These are phyloP conservation scores for Paramecium caudatum DNA, from an alignment of 73 alveolate species.

Conservation along the genomic window DNA sequence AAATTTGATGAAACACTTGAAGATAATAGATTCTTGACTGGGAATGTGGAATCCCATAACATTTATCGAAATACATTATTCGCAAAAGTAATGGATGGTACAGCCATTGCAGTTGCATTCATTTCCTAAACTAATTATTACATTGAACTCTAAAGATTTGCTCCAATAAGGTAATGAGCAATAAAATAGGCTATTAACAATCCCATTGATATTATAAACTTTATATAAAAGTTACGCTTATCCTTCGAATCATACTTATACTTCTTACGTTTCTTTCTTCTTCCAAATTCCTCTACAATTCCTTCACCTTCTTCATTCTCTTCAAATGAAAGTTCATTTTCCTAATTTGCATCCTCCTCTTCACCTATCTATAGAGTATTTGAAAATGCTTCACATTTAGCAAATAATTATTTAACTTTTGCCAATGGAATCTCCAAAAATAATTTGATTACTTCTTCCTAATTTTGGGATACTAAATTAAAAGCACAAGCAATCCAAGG, in stretches of 20 bases:
- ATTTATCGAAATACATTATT: conserved; percentile 73
- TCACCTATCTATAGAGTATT: conserved; percentile 73
- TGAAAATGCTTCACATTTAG: conserved; percentile 73
- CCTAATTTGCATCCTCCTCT: conserved; percentile 71
- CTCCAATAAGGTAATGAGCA: conserved; percentile 69
- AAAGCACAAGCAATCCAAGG: conserved; percentile 72
- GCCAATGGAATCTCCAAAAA: conserved; percentile 74
- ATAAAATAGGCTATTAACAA: conserved; percentile 57
- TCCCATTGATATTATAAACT: conserved; percentile 51
- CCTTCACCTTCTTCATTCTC: conserved; percentile 72
- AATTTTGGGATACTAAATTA: conserved; percentile 57
- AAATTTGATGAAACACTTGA: background rate
- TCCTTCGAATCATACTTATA: conserved; percentile 73
- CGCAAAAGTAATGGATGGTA: conserved; percentile 66
- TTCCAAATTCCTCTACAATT: conserved; percentile 72
- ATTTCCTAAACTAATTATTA: conserved; percentile 42
- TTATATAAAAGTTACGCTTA: conserved; percentile 68
- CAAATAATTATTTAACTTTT: conserved; percentile 67
- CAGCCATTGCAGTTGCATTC: conserved; percentile 67
- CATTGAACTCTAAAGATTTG: conserved; percentile 58
- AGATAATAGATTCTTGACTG: background rate
- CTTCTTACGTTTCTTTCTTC: conserved; percentile 75
- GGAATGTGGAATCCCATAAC: conserved; percentile 21
- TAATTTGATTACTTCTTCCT: conserved; percentile 62
- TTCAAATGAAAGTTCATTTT: conserved; percentile 50